phyloP scores from a whole-genome alignment of 371 early-diverging fungal genomes.

The Rhizopus delemar region DNA sequence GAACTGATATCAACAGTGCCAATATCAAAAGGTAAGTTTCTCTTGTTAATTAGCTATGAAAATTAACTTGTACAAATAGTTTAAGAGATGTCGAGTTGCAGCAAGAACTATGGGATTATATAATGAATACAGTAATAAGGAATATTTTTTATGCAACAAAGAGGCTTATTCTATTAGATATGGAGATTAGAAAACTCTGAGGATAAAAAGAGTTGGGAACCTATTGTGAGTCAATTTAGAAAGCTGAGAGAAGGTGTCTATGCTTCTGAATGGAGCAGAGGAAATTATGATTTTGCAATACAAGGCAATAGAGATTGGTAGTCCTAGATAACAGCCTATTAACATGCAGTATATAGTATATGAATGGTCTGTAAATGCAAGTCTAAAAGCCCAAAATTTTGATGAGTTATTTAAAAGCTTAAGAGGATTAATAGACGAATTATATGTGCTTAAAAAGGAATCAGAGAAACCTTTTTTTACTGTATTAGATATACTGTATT shows the following conservation, averaged over 20 bases:
- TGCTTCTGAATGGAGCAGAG: slow-evolving; percentile 20
- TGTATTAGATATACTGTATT: slow-evolving; percentile 10
- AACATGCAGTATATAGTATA: slow-evolving; percentile 12
- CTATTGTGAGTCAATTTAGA: slow-evolving; percentile 16
- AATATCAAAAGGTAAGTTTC: slow-evolving; percentile 10
- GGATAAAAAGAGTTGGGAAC: slow-evolving; percentile 19
- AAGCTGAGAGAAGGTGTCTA: slow-evolving; percentile 31
- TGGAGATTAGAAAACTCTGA: not conserved
- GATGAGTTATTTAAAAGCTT: slow-evolving; percentile 25
- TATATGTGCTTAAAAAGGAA: slow-evolving; percentile 13
- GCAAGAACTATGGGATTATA: slow-evolving; percentile 17
- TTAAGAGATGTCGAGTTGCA: slow-evolving; percentile 17
- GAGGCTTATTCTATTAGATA: not conserved
- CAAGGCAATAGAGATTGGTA: slow-evolving; percentile 9
- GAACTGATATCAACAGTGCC: slow-evolving; percentile 3
- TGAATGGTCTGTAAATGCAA: slow-evolving; percentile 16
- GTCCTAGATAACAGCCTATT: not conserved
- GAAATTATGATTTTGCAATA: slow-evolving; percentile 18
- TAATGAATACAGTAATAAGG: slow-evolving; percentile 10
- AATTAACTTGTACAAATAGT: slow-evolving; percentile 7
- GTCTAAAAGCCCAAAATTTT: slow-evolving; percentile 18
- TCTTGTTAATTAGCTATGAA: not conserved
- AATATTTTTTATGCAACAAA: not conserved
- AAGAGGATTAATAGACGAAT: slow-evolving; percentile 10
- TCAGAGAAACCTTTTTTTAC: slow-evolving; percentile 8